Evolutionary conservation across 2,329 filamentous ascomycete genomes (phyloP).

Genomic region (Huntiella moniliformis): DNA sequence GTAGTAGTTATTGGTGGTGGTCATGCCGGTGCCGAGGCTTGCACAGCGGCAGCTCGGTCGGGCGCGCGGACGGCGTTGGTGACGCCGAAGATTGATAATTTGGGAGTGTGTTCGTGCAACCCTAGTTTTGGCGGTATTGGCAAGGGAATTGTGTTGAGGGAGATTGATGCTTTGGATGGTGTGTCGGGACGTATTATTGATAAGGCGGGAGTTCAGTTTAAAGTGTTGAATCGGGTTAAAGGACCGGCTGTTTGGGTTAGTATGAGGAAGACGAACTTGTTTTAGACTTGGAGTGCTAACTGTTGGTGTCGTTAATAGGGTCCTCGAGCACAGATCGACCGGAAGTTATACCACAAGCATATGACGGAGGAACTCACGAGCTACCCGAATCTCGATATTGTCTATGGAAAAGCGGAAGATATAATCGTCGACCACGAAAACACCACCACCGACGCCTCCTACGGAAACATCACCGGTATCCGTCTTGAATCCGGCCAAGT

Average conservation of each 20-base stretch:
- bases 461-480: conserved; percentile 53
- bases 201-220: conserved; percentile 87
- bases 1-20: conserved; percentile 91
- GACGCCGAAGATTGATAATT: conserved; percentile 72
- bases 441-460: conserved; percentile 32
- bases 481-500: conserved; percentile 73
- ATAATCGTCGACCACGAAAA: conserved; percentile 41
- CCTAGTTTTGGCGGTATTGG: conserved; percentile 97
- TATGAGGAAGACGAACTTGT: not conserved
- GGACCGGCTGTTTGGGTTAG: conserved; percentile 78
- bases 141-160: conserved; percentile 87
- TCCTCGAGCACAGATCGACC: conserved; percentile 87
- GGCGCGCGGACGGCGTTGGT: conserved; percentile 80
- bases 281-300: not conserved
- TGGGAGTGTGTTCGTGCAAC: conserved; percentile 92
- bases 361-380: conserved; percentile 72
- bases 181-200: conserved; percentile 77
- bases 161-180: conserved; percentile 88
- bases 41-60: conserved; percentile 70
- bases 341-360: conserved; percentile 68
- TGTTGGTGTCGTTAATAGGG: conserved; percentile 28
- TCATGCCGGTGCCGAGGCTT: conserved; percentile 88
- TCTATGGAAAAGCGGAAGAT: conserved; percentile 80
- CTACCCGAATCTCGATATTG: conserved; percentile 62
- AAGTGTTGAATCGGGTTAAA: conserved; percentile 71